Conservation (phyloP, 345 rosid species). For the Xanthoceras sorbifolium region DNA sequence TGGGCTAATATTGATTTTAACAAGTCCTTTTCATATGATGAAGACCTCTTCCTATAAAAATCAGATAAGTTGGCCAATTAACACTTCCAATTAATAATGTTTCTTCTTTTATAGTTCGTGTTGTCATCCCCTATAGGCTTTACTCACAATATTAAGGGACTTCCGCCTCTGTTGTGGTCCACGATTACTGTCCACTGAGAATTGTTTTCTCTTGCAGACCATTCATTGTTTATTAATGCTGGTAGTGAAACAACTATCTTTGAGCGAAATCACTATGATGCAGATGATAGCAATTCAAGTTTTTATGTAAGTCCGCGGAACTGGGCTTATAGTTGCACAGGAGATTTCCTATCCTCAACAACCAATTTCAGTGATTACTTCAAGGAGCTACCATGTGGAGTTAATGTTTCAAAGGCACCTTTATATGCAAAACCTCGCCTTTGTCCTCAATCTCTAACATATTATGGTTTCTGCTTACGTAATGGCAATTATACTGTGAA, state of each 20-base stretch:
- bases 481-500: slow-evolving; percentile 23
- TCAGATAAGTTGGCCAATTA: background rate
- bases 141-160: no score
- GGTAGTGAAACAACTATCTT: background rate
- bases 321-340: slow-evolving; percentile 29
- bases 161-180: no score
- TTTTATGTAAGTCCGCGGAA: background rate
- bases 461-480: slow-evolving; percentile 26
- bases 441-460: slow-evolving; percentile 26
- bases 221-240: slow-evolving; percentile 27
- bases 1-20: no score
- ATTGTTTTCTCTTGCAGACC: slow-evolving; percentile 6
- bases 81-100: no score
- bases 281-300: background rate
- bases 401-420: background rate
- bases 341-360: background rate
- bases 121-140: no score
- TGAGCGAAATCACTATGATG: slow-evolving; percentile 9
- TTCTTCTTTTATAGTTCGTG: no score
- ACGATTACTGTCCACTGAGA: no score
- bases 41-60: background rate
- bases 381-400: slow-evolving; percentile 9
- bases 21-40: background rate
- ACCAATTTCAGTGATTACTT: background rate
- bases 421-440: slow-evolving; percentile 20